A percentile compares a stretch with the other conserved stretches of the same genome.
phyloP scores from a whole-genome alignment of 306 rosid species.

The Vigna hirtella region DNA sequence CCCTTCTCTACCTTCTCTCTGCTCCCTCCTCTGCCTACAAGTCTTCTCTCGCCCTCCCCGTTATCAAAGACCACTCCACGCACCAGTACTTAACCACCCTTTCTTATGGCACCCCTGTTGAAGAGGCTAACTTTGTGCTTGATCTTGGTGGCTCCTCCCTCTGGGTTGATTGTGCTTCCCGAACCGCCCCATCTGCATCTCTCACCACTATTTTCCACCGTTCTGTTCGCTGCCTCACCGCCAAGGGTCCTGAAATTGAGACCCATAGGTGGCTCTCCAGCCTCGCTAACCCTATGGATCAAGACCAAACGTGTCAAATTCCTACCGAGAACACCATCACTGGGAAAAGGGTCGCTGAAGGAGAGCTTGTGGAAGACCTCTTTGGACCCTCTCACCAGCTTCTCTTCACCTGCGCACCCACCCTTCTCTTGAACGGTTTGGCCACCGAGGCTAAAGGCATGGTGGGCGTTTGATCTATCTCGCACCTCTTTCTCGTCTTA shows the following conservation, averaged over 20 bases:
- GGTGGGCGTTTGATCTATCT: too few species aligned
- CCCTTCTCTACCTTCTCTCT: neutral
- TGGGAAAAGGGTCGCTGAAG: slow-evolving; percentile 31
- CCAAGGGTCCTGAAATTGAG: slow-evolving; percentile 35
- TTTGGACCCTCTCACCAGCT: slow-evolving; percentile 23
- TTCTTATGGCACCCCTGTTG: slow-evolving; percentile 54
- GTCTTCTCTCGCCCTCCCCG: slow-evolving; percentile 30
- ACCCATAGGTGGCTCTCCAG: slow-evolving; percentile 39
- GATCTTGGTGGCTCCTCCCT: slow-evolving; percentile 64
- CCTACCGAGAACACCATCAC: slow-evolving; percentile 51
- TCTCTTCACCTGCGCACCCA: slow-evolving; percentile 57
- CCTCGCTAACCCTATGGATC: neutral
- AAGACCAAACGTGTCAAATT: slow-evolving; percentile 46
- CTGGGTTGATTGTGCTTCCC: slow-evolving; percentile 59
- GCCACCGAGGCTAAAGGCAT: slow-evolving; percentile 62
- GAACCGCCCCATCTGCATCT: slow-evolving; percentile 49
- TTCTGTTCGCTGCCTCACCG: slow-evolving; percentile 67
- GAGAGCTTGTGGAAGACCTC: slow-evolving; percentile 57
- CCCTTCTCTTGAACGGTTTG: slow-evolving; percentile 57
- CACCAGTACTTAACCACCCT: slow-evolving; percentile 66
- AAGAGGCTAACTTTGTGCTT: slow-evolving; percentile 52
- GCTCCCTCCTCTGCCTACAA: neutral
- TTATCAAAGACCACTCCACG: slow-evolving; percentile 57
- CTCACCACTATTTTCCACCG: slow-evolving; percentile 45
- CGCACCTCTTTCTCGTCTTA: too few species aligned